phyloP scores from a whole-genome alignment of 805 yeast species.

The Wickerhamiella australiensis region DNA sequence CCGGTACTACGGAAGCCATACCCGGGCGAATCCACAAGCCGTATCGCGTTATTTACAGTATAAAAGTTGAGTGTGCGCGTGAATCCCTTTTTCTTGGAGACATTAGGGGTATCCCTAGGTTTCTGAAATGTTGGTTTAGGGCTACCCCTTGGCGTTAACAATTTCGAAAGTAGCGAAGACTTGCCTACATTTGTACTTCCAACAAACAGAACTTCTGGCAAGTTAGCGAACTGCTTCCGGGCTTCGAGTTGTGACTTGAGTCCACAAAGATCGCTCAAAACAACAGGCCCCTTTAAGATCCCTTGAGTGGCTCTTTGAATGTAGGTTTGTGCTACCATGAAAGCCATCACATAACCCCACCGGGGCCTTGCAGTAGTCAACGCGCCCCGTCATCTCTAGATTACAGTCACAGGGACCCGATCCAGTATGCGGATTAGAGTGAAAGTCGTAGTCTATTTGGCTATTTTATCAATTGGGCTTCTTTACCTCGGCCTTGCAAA shows the following conservation, averaged over 20 bases:
- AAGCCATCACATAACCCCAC: background rate
- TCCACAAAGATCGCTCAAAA: constrained; percentile 26
- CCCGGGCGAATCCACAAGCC: constrained; percentile 81
- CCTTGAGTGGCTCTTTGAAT: constrained; percentile 25
- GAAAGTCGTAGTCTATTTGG: constrained; percentile 20
- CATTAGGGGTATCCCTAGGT: constrained; percentile 35
- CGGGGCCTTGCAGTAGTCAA: no score
- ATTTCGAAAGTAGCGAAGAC: constrained; percentile 56
- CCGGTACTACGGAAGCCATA: constrained; percentile 61
- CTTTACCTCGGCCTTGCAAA: constrained; percentile 23
- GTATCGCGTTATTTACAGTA: constrained; percentile 48
- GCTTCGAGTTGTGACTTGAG: constrained; percentile 18
- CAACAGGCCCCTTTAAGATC: constrained; percentile 22
- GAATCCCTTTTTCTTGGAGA: constrained; percentile 38
- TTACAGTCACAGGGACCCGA: background rate
- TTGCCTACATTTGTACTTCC: constrained; percentile 86
- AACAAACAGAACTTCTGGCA: constrained; percentile 65
- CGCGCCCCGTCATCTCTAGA: no score
- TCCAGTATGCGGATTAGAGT: constrained; percentile 20
- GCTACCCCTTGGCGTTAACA: constrained; percentile 29
- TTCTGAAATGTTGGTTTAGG: constrained; percentile 14
- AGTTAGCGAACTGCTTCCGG: constrained; percentile 17
- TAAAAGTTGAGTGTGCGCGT: constrained; percentile 57
- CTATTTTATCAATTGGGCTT: constrained; percentile 15
- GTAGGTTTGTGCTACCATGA: background rate